Evolutionary conservation across 1,284 basidiomycete species (phyloP).

Genomic region (Sphagnurus paluster): DNA sequence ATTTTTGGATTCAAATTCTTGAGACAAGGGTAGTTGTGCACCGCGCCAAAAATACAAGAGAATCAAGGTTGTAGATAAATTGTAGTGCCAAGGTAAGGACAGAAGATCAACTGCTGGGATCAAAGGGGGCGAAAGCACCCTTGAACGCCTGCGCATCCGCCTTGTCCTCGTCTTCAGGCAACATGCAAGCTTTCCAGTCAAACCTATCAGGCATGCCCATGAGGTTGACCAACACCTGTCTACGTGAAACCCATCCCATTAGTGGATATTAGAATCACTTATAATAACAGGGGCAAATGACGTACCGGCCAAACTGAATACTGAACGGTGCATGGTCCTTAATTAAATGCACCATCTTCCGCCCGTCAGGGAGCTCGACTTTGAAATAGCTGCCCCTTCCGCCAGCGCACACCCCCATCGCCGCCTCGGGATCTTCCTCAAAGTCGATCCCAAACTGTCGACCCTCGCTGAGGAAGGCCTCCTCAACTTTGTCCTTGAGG

Average conservation of each 20-base stretch:
- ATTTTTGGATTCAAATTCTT: background rate
- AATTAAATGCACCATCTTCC: conserved; percentile 82
- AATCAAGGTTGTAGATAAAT: background rate
- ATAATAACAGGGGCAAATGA: conserved; percentile 14
- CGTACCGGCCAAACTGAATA: conserved; percentile 90
- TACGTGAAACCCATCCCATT: conserved; percentile 31
- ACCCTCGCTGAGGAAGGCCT: conserved; percentile 71
- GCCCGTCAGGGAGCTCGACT: conserved; percentile 87
- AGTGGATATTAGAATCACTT: conserved; percentile 1
- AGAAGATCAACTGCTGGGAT: conserved; percentile 38
- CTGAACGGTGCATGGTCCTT: conserved; percentile 78
- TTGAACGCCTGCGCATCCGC: conserved; percentile 83
- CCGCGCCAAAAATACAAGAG: background rate
- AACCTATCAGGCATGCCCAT: conserved; percentile 74
- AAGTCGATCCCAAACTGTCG: conserved; percentile 63
- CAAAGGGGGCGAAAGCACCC: conserved; percentile 74
- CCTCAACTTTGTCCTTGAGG: conserved; percentile 62
- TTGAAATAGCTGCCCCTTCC: conserved; percentile 80
- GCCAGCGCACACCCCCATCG: conserved; percentile 52
- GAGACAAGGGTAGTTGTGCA: background rate
- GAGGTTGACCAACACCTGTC: conserved; percentile 76
- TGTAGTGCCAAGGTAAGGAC: background rate
- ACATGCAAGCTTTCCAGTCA: conserved; percentile 89
- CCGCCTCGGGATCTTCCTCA: conserved; percentile 65
- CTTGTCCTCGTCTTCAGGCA: conserved; percentile 80